Base-by-base conservation (phyloP, 2,329 filamentous ascomycete species). In the Lojkania enalia region DNA sequence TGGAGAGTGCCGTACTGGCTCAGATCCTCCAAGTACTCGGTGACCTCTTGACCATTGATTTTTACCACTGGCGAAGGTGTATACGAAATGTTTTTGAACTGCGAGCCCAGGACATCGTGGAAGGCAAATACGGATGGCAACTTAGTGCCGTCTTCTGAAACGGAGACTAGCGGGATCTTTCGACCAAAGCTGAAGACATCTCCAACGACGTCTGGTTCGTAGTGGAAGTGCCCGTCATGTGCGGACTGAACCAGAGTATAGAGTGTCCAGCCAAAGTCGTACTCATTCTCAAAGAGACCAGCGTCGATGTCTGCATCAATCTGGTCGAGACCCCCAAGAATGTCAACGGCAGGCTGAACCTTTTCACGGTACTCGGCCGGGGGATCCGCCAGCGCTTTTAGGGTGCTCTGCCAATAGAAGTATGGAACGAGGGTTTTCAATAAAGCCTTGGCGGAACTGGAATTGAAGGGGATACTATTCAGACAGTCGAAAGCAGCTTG, bases 181-280 rank as follows among this genome's bases (percentile, higher is more conserved):
- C 77, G 71, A 5, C 71, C 73, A 55, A 60, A 85, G 44, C 53
- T 69, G 60, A 84, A 82, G 5, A 78, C 59, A 2, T 44, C 67
- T 30, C 72, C 74, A 16, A 83, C 74, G 2, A 75, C 69, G 48
- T 82, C 78, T 1, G 79, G 77, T 15, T 75, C 67, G 58, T 78
- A 82, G 1, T 67, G 61, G 45, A 85, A 82, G 60, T 88, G 85
- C 2, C 83, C 83, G 60, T 88, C 85, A 53, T 87, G 82, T 2
- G 80, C 78, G 1, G 74, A 73, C 15, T 73, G 72, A 36, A 84
- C 74, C 12, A 81, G 64, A 25, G 73, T 65, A 44, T 79, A 77
- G 2, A 88, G 70, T 20, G 79, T 78, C 50, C 62, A 72, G 7
- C 73, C 74, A 49, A 77, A 77, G 14, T 67, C 64, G 41, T 74